Percentiles rank a stretch among this genome's conserved stretches.
These are phyloP conservation scores for Hypoxylon cercidicola DNA, from an alignment of 495 filamentous ascomycete genomes.

Conservation along the genomic window DNA sequence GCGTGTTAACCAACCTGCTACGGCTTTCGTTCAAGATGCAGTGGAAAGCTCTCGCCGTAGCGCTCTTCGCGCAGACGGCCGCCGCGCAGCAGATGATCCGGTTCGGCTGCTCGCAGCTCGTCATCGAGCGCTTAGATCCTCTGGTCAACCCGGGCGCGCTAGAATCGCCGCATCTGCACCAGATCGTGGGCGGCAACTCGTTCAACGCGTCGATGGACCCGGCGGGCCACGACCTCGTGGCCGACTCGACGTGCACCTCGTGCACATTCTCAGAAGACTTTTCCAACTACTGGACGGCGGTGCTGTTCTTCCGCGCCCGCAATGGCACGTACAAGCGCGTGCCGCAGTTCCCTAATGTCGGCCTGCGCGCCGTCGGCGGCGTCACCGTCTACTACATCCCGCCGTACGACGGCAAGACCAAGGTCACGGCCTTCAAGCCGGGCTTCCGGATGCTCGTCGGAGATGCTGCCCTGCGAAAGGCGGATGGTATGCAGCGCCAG, in stretches of 20 bases:
- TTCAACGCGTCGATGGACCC: slow-evolving; percentile 51
- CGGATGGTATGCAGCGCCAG: slow-evolving; percentile 41
- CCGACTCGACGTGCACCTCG: slow-evolving; percentile 48
- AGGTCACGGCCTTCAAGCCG: slow-evolving; percentile 53
- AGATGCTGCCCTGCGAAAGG: slow-evolving; percentile 48
- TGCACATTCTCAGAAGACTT: slow-evolving; percentile 53
- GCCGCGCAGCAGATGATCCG: slow-evolving; percentile 50
- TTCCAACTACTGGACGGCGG: slow-evolving; percentile 59
- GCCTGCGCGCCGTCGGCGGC: slow-evolving; percentile 50
- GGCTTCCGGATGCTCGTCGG: slow-evolving; percentile 58
- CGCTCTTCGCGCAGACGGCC: slow-evolving; percentile 35
- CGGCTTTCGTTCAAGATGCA: slow-evolving; percentile 39
- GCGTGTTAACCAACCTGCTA: slow-evolving; percentile 2
- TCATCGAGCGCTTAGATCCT: slow-evolving; percentile 51
- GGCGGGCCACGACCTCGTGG: slow-evolving; percentile 42
- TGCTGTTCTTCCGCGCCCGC: slow-evolving; percentile 50
- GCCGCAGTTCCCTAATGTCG: slow-evolving; percentile 51
- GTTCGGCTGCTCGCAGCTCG: slow-evolving; percentile 55
- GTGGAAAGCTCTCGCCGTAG: slow-evolving; percentile 32
- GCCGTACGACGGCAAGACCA: slow-evolving; percentile 49
- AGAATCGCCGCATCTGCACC: slow-evolving; percentile 50
- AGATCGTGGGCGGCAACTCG: slow-evolving; percentile 53
- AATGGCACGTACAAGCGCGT: slow-evolving; percentile 54
- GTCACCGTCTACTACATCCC: slow-evolving; percentile 58
- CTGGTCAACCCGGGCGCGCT: slow-evolving; percentile 49